Evolutionary conservation across 2,329 filamentous ascomycete genomes (phyloP), one percentile per base, ranked within the genome.

Genomic region (Phyllosticta citrichinensis): DNA sequence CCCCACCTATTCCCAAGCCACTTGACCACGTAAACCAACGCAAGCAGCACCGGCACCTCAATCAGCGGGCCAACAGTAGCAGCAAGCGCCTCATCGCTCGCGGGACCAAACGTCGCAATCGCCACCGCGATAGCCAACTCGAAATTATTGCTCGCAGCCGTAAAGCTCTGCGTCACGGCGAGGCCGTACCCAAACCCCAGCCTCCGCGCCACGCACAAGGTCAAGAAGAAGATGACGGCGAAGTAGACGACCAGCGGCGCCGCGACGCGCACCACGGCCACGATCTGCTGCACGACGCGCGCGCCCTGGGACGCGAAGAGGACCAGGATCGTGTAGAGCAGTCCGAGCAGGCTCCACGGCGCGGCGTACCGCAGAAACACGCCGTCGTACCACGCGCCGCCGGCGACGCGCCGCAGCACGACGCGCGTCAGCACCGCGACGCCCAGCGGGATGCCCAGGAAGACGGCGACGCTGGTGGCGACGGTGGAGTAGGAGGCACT

Each of bases 91-190:
- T 96, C 86, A 56, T 91, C 85, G 67, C 88, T 93, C 51, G 87
- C 77, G 0, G 87, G 81, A 0, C 91, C 91, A 74, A 88, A 96
- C 0, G 87, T 87, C 0, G 91, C 87, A 3, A 96, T 85, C 0
- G 89, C 89, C 0, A 96, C 91, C 0, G 91, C 90, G 74, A 96
- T 96, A 0, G 91, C 90, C 24, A 96, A 77, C 76, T 96, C 91
- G 68, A 96, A 96, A 70, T 96, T 96, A 70, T 96, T 96, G 71
- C 91, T 96, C 0, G 89, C 88, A 0, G 90, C 92, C 0, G 89
- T 95, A 68, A 96, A 94, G 69, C 88, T 91, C 74, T 95, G 90
- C 1, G 90, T 93, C 11, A 82, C 80, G 1, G 82, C 81, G 0
- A 91, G 71, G 40, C 80, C 80, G 70, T 95, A 95, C 0, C 83